Evolutionary conservation across 2,329 filamentous ascomycete species (phyloP).

Genomic region (Stagonosporopsis rhizophila): DNA sequence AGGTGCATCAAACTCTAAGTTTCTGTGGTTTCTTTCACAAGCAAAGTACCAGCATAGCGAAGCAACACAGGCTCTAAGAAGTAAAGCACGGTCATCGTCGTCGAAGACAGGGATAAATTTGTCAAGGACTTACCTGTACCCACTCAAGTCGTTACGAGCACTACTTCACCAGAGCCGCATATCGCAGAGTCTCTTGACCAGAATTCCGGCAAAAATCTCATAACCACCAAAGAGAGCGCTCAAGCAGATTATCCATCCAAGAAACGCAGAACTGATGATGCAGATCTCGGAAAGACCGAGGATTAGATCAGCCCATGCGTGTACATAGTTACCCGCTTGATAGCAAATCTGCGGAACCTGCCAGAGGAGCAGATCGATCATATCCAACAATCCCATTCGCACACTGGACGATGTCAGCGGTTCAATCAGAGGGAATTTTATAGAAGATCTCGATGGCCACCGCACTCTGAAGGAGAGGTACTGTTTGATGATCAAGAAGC

Average conservation of each 20-base stretch:
- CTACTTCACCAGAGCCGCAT: not conserved
- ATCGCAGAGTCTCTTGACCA: not conserved
- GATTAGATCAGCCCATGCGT: not conserved
- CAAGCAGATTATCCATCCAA: not conserved
- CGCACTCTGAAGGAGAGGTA: not conserved
- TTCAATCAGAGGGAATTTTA: not conserved
- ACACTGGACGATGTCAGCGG: not conserved
- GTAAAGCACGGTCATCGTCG: not conserved
- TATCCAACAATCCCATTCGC: not conserved
- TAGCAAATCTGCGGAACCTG: not conserved
- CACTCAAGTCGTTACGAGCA: not conserved
- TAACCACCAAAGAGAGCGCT: not conserved
- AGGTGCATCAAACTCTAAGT: not conserved
- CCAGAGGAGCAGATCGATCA: not conserved
- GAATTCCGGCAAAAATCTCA: not conserved
- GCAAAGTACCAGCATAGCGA: not conserved
- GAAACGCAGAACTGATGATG: not conserved
- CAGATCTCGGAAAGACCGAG: not conserved
- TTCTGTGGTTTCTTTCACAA: not conserved
- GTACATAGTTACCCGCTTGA: not conserved
- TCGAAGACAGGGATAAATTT: not conserved
- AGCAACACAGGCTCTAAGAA: not conserved
- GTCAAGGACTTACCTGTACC: not conserved
- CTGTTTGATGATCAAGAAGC: not conserved
- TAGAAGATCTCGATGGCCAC: slow-evolving; percentile 1